A percentile compares a stretch with the other conserved stretches of the same genome.
Conservation (phyloP, 2,329 filamentous ascomycete genomes). For the Claviceps pusilla region DNA sequence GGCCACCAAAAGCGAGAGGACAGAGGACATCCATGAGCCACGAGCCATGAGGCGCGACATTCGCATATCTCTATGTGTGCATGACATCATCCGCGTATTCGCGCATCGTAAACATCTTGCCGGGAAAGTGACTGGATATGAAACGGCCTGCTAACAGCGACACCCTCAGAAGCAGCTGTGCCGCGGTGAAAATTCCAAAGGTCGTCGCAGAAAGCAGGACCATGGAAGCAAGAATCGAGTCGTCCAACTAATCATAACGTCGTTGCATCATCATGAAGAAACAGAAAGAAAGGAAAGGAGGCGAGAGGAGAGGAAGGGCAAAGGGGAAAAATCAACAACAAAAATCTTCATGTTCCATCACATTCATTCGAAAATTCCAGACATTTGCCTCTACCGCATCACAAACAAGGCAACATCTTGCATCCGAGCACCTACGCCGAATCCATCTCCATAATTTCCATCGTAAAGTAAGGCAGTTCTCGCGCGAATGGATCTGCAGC, state of each 20-base stretch:
- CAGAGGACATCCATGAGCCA: not conserved
- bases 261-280: not conserved
- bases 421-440: constrained; percentile 12
- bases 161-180: not conserved
- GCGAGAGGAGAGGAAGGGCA: no score
- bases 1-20: not conserved
- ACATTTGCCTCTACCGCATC: not conserved
- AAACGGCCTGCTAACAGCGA: not conserved
- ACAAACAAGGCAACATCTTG: not conserved
- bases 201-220: not conserved
- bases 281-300: no score
- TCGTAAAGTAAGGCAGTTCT: constrained; percentile 34
- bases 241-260: not conserved
- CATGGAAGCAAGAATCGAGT: not conserved
- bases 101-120: not conserved
- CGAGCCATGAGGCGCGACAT: not conserved
- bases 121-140: not conserved
- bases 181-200: not conserved
- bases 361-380: not conserved
- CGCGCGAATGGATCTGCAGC: constrained; percentile 28
- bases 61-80: not conserved
- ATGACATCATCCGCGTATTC: not conserved
- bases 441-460: constrained; percentile 37
- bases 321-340: not conserved
- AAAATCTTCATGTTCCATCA: not conserved